phyloP scores from a whole-genome alignment of 306 rosid genomes.

The Lotus japonicus region DNA sequence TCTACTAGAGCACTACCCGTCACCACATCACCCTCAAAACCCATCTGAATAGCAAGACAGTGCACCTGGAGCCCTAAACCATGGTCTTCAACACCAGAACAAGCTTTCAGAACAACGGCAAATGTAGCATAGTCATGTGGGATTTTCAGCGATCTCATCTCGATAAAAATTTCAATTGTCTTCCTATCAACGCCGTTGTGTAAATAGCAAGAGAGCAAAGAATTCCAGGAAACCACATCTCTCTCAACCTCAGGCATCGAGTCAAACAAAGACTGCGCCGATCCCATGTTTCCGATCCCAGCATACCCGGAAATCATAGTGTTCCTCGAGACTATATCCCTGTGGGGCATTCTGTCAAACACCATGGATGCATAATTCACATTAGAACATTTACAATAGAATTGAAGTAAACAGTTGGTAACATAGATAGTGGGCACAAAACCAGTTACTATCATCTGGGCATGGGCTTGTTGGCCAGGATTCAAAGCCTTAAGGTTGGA shows the following conservation, averaged over 20 bases:
- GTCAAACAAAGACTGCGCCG: conserved; percentile 48
- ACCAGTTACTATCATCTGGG: conserved; percentile 56
- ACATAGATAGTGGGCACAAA: conserved; percentile 70
- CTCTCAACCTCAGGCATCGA: conserved; percentile 46
- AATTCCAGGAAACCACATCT: conserved; percentile 82
- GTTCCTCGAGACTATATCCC: conserved; percentile 71
- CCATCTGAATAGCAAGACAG: conserved; percentile 54
- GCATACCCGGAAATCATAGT: conserved; percentile 68
- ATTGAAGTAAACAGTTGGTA: conserved; percentile 56
- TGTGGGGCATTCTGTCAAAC: conserved; percentile 57
- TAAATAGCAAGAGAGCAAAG: conserved; percentile 66
- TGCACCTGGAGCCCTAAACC: conserved; percentile 66
- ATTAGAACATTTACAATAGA: conserved; percentile 44
- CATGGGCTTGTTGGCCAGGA: conserved; percentile 73
- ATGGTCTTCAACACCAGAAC: conserved; percentile 44
- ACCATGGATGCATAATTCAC: conserved; percentile 42
- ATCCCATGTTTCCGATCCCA: conserved; percentile 41
- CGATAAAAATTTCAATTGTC: conserved; percentile 35
- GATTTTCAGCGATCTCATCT: conserved; percentile 39
- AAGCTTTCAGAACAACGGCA: conserved; percentile 57
- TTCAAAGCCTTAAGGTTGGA: conserved; percentile 39
- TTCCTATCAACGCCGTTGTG: conserved; percentile 30
- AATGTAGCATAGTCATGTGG: conserved; percentile 52
- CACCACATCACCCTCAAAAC: conserved; percentile 50
- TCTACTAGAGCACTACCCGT: conserved; percentile 71